A percentile compares a stretch with the other conserved stretches of the same genome.
Conservation (phyloP, 2,329 filamentous ascomycete species). For the Malbranchea cinnamomea region DNA sequence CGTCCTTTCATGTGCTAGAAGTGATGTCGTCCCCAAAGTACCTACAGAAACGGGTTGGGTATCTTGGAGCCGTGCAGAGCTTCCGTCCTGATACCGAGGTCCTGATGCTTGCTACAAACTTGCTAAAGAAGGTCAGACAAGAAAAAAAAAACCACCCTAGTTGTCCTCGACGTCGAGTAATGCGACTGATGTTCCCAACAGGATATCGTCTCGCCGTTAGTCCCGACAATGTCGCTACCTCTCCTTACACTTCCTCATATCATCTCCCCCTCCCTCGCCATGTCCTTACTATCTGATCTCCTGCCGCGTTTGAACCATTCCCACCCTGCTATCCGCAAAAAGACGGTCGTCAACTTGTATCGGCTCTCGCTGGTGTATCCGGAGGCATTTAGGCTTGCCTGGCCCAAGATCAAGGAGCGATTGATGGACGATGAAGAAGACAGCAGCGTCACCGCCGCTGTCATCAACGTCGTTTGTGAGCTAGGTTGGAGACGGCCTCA, state of each 20-base stretch:
- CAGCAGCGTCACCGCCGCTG: slow-evolving; percentile 82
- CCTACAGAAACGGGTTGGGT: slow-evolving; percentile 87
- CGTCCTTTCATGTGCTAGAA: slow-evolving; percentile 92
- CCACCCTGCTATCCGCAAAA: slow-evolving; percentile 75
- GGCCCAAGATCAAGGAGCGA: slow-evolving; percentile 94
- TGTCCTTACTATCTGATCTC: slow-evolving; percentile 75
- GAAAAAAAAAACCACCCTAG: too few relatives aligned
- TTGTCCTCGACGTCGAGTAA: too few relatives aligned
- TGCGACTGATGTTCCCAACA: slow-evolving; percentile 13
- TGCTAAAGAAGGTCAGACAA: slow-evolving; percentile 66
- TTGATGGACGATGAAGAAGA: slow-evolving; percentile 84
- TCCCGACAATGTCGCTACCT: slow-evolving; percentile 66
- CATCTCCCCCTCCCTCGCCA: slow-evolving; percentile 79
- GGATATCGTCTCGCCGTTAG: slow-evolving; percentile 51
- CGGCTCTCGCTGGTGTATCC: slow-evolving; percentile 90
- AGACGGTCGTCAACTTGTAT: slow-evolving; percentile 89
- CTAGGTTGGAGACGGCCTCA: slow-evolving; percentile 85
- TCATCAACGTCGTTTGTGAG: slow-evolving; percentile 94
- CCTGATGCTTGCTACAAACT: slow-evolving; percentile 90
- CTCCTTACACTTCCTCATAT: slow-evolving; percentile 86
- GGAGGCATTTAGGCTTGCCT: slow-evolving; percentile 78
- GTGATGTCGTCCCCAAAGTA: slow-evolving; percentile 97
- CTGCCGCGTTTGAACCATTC: slow-evolving; percentile 78
- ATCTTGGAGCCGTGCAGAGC: slow-evolving; percentile 88
- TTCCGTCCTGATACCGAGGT: slow-evolving; percentile 94